phyloP scores from a whole-genome alignment of 1,139 yeast species.

The Candida dubliniensis region DNA sequence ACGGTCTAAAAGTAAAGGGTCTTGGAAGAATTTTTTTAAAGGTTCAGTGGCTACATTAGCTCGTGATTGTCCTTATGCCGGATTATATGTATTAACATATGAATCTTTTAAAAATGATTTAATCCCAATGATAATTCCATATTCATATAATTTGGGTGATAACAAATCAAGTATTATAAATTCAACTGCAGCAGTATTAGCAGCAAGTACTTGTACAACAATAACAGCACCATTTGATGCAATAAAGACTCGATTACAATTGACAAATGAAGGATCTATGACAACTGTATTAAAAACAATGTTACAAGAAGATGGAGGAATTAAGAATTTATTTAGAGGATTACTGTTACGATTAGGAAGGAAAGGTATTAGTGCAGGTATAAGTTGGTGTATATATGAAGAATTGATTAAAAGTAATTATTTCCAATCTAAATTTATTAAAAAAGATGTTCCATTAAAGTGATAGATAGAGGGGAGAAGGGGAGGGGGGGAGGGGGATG shows the following conservation, averaged over 20 bases:
- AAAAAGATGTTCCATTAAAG: slow-evolving; percentile 6
- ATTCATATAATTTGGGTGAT: slow-evolving; percentile 8
- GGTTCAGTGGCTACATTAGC: slow-evolving; percentile 88
- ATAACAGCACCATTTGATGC: slow-evolving; percentile 96
- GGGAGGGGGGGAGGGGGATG: too few relatives aligned
- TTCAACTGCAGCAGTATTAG: slow-evolving; percentile 65
- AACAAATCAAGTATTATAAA: slow-evolving; percentile 57
- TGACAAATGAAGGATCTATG: slow-evolving; percentile 31
- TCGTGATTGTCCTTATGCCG: slow-evolving; percentile 96
- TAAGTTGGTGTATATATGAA: slow-evolving; percentile 96
- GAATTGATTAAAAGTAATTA: slow-evolving; percentile 57
- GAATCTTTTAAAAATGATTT: slow-evolving; percentile 61
- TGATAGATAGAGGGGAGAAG: slow-evolving; percentile 4
- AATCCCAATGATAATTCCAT: slow-evolving; percentile 21
- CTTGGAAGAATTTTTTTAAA: slow-evolving; percentile 67
- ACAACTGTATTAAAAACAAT: slow-evolving; percentile 34
- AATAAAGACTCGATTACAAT: slow-evolving; percentile 86
- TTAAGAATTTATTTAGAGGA: slow-evolving; percentile 73
- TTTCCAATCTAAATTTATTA: slow-evolving; percentile 8
- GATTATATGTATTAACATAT: slow-evolving; percentile 81
- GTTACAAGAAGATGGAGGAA: slow-evolving; percentile 56
- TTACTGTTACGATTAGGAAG: slow-evolving; percentile 76
- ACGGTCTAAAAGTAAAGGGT: slow-evolving; percentile 6
- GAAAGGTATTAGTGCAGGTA: slow-evolving; percentile 90
- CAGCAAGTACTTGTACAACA: slow-evolving; percentile 81